Evolutionary conservation across 768 basidiomycete genomes (phyloP).

Genomic region (Boletus tomentosulus): DNA sequence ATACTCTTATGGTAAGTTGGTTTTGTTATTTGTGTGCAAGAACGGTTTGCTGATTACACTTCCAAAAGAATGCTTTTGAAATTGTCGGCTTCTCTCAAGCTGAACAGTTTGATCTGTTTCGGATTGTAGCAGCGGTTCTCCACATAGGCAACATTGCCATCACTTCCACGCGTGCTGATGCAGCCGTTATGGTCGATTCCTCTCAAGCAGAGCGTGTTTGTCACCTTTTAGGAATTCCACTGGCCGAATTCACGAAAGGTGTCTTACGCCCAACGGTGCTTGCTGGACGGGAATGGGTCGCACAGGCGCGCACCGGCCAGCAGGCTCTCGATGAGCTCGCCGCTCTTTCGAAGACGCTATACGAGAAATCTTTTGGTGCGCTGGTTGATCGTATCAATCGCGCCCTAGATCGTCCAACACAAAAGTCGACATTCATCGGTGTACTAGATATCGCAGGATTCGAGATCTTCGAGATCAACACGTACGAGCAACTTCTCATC

Average conservation of each 20-base stretch:
- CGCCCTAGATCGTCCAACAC: conserved; percentile 88
- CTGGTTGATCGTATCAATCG: conserved; percentile 94
- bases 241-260: conserved; percentile 83
- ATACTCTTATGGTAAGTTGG: conserved; percentile 55
- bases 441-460: conserved; percentile 99
- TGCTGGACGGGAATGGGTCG: conserved; percentile 96
- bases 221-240: conserved; percentile 84
- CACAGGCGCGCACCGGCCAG: conserved; percentile 84
- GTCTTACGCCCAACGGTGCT: conserved; percentile 86
- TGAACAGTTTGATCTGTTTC: conserved; percentile 91
- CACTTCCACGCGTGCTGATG: conserved; percentile 72
- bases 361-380: conserved; percentile 93
- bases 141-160: conserved; percentile 94
- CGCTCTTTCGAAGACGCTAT: conserved; percentile 89
- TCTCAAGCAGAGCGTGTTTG: conserved; percentile 88
- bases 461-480: conserved; percentile 93
- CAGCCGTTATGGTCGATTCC: conserved; percentile 71
- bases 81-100: conserved; percentile 80
- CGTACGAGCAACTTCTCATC: conserved; percentile 96
- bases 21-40: neutral
- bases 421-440: conserved; percentile 92
- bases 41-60: conserved; percentile 4
- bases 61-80: conserved; percentile 67
- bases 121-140: conserved; percentile 88
- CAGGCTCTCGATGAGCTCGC: conserved; percentile 93